Evolutionary conservation across 768 basidiomycete genomes (phyloP).

Genomic region (Tricholoma sp.): DNA sequence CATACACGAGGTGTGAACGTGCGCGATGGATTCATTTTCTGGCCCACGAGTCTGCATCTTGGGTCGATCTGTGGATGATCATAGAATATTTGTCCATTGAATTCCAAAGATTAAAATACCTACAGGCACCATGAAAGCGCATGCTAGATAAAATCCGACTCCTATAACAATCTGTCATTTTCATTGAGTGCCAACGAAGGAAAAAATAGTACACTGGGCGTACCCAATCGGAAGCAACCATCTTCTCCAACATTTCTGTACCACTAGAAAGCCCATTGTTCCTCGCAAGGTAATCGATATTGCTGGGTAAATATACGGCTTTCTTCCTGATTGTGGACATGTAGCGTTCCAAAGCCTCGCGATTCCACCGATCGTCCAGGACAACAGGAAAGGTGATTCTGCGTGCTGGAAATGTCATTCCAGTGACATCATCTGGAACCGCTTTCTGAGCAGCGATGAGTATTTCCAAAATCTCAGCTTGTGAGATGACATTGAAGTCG

Average conservation of each 20-base stretch:
- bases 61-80: conserved; percentile 44
- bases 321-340: conserved; percentile 48
- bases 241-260: conserved; percentile 38
- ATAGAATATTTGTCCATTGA: neutral
- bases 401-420: conserved; percentile 45
- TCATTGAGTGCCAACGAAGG: neutral
- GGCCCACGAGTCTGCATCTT: conserved; percentile 52
- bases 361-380: conserved; percentile 55
- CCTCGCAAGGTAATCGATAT: conserved; percentile 59
- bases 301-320: conserved; percentile 65
- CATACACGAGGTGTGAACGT: conserved; percentile 57
- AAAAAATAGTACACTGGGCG: neutral
- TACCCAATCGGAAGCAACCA: conserved; percentile 50
- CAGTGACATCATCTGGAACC: conserved; percentile 34
- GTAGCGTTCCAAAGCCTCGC: conserved; percentile 52
- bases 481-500: conserved; percentile 37
- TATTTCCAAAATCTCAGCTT: conserved; percentile 34
- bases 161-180: conserved; percentile 48
- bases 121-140: conserved; percentile 58
- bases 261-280: conserved; percentile 53
- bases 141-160: conserved; percentile 61
- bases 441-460: conserved; percentile 33
- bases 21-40: conserved; percentile 74
- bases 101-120: conserved; percentile 8
- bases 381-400: conserved; percentile 58